Conservation (phyloP, 495 filamentous ascomycete genomes). For the Cercophora newfieldiana region DNA sequence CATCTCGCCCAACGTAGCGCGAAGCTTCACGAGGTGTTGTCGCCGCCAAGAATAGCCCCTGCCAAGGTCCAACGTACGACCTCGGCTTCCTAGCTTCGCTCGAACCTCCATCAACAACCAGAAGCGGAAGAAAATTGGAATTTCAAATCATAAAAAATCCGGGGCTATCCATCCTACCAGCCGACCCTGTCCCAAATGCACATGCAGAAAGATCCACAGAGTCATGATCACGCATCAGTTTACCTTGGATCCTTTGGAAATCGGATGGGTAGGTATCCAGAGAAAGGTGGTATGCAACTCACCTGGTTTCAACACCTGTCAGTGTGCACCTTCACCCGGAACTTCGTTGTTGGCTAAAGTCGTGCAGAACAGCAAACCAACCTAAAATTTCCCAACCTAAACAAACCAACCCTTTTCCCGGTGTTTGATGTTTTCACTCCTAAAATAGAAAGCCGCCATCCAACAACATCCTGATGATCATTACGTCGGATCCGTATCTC, state of each 20-base stretch:
- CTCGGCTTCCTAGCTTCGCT: neutral
- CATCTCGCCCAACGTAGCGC: neutral
- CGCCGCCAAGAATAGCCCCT: constrained; percentile 11
- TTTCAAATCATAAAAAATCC: neutral
- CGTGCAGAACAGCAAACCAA: neutral
- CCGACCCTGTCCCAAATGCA: neutral
- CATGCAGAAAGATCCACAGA: neutral
- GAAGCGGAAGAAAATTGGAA: neutral
- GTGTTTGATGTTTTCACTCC: neutral
- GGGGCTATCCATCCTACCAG: neutral
- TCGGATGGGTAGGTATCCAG: too few species aligned
- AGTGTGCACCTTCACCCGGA: neutral
- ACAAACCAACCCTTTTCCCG: neutral
- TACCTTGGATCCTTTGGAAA: too few species aligned
- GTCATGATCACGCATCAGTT: neutral
- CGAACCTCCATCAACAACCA: neutral
- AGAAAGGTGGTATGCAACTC: neutral
- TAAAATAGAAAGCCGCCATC: neutral
- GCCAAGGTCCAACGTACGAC: too few species aligned
- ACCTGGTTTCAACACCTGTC: neutral
- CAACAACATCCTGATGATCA: neutral
- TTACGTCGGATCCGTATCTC: neutral
- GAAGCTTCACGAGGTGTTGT: neutral
- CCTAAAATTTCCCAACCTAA: neutral
- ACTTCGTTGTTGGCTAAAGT: neutral